Conservation (phyloP, 1,284 basidiomycete species). For the Tetrapyrgos nigripes region DNA sequence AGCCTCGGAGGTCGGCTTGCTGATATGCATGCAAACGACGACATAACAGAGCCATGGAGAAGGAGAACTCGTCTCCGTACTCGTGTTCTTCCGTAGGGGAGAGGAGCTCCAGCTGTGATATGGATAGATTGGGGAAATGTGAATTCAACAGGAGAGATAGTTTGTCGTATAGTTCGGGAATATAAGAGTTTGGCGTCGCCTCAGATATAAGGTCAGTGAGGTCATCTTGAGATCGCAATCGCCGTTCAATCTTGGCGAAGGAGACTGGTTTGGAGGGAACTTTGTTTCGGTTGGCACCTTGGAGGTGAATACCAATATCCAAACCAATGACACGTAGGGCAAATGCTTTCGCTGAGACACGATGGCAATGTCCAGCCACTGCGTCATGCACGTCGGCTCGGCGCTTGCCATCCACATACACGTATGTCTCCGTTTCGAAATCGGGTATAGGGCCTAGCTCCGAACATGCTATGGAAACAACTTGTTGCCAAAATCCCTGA, state of each 20-base stretch:
- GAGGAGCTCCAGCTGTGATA: conserved; percentile 71
- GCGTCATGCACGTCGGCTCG: conserved; percentile 67
- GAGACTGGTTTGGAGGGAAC: conserved; percentile 58
- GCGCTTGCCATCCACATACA: conserved; percentile 54
- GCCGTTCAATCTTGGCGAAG: conserved; percentile 59
- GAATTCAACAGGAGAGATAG: conserved; percentile 51
- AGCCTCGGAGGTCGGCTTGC: conserved; percentile 45
- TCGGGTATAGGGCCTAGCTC: conserved; percentile 74
- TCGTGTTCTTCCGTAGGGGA: conserved; percentile 72
- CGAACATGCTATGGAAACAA: conserved; percentile 65
- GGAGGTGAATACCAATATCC: conserved; percentile 66
- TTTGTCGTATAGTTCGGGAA: conserved; percentile 70
- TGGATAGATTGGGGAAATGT: conserved; percentile 58
- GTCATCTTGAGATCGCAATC: conserved; percentile 64
- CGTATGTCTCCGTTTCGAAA: conserved; percentile 56
- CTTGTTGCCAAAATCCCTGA: conserved; percentile 65
- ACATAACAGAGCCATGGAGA: conserved; percentile 60
- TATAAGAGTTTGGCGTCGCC: conserved; percentile 71
- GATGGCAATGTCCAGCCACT: conserved; percentile 71
- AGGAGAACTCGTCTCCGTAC: conserved; percentile 84
- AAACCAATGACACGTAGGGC: conserved; percentile 76
- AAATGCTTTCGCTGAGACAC: conserved; percentile 76
- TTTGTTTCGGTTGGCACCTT: conserved; percentile 38
- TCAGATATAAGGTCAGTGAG: conserved; percentile 70
- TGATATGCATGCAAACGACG: conserved; percentile 59